phyloP scores from a whole-genome alignment of 2,329 filamentous ascomycete species.

The Colletotrichum sojae region DNA sequence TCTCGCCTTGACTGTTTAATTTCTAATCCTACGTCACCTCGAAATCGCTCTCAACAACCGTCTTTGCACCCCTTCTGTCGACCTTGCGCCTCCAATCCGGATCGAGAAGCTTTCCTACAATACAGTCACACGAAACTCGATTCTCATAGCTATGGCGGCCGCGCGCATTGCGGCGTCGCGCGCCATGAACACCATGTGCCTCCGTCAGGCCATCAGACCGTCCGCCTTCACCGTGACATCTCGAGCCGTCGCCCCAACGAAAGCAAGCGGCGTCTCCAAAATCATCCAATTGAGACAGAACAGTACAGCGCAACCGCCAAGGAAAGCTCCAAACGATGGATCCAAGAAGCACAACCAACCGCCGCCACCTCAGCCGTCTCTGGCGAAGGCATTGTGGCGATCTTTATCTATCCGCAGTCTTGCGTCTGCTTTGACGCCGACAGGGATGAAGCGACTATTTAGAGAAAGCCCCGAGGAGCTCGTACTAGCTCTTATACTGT shows the following conservation, averaged over 20 bases:
- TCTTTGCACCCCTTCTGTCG: no score
- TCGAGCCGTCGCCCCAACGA: conserved; percentile 9
- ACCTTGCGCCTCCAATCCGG: no score
- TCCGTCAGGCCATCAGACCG: conserved; percentile 13
- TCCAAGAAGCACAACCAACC: conserved; percentile 44
- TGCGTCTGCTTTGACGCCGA: conserved; percentile 54
- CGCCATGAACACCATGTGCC: conserved; percentile 21
- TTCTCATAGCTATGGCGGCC: conserved; percentile 23
- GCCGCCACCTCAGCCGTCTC: conserved; percentile 43
- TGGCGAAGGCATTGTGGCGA: conserved; percentile 49
- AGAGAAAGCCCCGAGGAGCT: conserved; percentile 61
- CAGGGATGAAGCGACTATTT: conserved; percentile 55
- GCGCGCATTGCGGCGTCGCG: conserved; percentile 36
- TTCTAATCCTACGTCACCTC: conserved; percentile 35
- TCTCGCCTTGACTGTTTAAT: neutral
- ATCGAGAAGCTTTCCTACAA: neutral
- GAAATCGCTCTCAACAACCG: neutral
- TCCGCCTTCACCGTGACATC: conserved; percentile 2
- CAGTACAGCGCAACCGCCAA: conserved; percentile 8
- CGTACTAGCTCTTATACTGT: conserved; percentile 59
- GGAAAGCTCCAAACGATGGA: neutral
- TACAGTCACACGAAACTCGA: neutral
- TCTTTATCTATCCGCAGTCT: conserved; percentile 53
- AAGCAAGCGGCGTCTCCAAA: neutral
- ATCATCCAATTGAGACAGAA: conserved; percentile 20